A percentile compares a stretch with the other conserved stretches of the same genome.
Conservation (phyloP, 2,329 filamentous ascomycete species). For the Xylaria sp. region DNA sequence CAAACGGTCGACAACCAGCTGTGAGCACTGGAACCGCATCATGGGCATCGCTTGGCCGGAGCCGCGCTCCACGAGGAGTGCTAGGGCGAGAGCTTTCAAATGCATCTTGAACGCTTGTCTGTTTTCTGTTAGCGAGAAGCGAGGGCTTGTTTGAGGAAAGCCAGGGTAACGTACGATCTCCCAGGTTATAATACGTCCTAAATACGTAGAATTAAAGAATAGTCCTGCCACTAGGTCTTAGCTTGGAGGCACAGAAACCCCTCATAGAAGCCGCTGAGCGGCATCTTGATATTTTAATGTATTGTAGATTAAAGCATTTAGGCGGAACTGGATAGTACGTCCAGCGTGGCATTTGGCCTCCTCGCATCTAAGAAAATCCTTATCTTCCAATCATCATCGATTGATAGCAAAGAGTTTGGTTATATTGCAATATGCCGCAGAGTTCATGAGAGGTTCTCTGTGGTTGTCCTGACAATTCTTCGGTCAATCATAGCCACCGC, state of each 20-base stretch:
- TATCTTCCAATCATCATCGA: conserved; percentile 40
- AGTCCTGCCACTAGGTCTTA: background rate
- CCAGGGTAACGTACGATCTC: conserved; percentile 24
- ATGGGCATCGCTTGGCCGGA: conserved; percentile 50
- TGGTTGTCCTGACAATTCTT: background rate
- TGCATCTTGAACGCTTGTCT: conserved; percentile 37
- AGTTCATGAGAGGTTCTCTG: background rate
- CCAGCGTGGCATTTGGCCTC: conserved; percentile 22
- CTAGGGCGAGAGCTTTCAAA: conserved; percentile 31
- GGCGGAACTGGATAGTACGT: conserved; percentile 34
- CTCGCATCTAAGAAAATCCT: conserved; percentile 30
- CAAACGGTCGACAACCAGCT: conserved; percentile 48
- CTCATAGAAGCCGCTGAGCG: conserved; percentile 37
- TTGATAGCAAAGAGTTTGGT: conserved; percentile 19
- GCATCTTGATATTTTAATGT: conserved; percentile 26
- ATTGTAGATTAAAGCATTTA: conserved; percentile 40
- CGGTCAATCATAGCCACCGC: background rate
- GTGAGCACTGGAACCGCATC: conserved; percentile 49
- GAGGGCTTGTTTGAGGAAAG: conserved; percentile 33
- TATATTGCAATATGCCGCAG: conserved; percentile 15
- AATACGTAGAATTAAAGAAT: conserved; percentile 42
- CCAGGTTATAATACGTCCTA: conserved; percentile 37
- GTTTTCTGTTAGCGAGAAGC: conserved; percentile 25
- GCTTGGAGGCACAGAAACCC: background rate
- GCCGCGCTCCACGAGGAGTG: conserved; percentile 39